These are phyloP conservation scores for Glycine latifolia DNA, from an alignment of 306 rosid species.

Conservation along the genomic window DNA sequence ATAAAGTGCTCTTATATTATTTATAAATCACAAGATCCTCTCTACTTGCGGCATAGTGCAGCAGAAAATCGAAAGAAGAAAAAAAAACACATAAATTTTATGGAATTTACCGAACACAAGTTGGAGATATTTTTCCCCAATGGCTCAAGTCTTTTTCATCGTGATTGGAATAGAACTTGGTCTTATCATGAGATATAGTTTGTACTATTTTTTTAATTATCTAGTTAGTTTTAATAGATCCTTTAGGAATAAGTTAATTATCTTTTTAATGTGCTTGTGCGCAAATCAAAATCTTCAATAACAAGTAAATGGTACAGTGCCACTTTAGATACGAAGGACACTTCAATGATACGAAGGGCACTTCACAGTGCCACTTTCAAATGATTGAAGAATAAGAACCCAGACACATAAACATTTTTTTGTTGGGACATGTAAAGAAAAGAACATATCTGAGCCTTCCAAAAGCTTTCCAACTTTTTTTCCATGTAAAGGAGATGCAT, in stretches of 20 bases:
- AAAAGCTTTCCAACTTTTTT: constrained; percentile 43
- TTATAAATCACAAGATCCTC: background rate
- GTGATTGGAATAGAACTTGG: background rate
- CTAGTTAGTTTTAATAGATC: constrained; percentile 1
- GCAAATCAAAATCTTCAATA: background rate
- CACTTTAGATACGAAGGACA: background rate
- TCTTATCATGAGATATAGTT: constrained; percentile 24
- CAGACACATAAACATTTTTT: constrained; percentile 25
- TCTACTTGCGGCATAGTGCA: background rate
- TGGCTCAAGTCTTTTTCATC: constrained; percentile 12
- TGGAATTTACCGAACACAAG: background rate
- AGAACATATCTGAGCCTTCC: constrained; percentile 44
- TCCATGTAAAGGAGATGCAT: constrained; percentile 46
- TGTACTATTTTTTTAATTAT: constrained; percentile 9
- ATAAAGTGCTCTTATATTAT: background rate
- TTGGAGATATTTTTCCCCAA: background rate
- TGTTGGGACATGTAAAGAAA: constrained; percentile 30
- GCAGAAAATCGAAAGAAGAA: background rate
- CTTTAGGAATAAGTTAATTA: background rate
- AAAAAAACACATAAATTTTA: too few relatives aligned
- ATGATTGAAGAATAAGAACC: constrained; percentile 62
- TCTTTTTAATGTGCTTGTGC: constrained; percentile 19
- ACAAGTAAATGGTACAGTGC: too few relatives aligned
- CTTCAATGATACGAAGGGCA: constrained; percentile 45
- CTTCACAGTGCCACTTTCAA: constrained; percentile 34